Evolutionary conservation across 768 basidiomycete species (phyloP).

Genomic region (Lactarius pseudohatsudake): DNA sequence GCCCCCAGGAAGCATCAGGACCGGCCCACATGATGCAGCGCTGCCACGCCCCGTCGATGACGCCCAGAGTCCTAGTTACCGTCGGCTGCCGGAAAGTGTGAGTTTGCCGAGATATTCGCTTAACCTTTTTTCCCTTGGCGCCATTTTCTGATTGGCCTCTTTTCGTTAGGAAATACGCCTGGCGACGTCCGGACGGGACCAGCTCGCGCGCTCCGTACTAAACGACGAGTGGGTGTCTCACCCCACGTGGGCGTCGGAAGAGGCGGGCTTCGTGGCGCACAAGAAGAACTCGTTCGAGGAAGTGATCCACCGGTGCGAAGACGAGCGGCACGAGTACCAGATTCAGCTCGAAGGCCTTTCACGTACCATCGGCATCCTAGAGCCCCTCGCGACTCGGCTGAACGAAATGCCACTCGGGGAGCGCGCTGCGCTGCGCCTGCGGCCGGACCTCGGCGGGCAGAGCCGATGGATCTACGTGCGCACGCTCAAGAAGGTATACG

Average conservation of each 20-base stretch:
- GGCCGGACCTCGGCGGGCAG: constrained; percentile 84
- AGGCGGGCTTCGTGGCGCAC: constrained; percentile 89
- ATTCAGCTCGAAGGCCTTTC: constrained; percentile 90
- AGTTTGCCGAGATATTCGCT: constrained; percentile 38
- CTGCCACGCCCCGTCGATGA: constrained; percentile 79
- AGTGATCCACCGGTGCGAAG: constrained; percentile 93
- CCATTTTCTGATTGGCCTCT: constrained; percentile 11
- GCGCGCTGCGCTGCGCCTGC: constrained; percentile 74
- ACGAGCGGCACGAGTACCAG: constrained; percentile 97
- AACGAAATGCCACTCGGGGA: constrained; percentile 90
- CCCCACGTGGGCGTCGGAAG: constrained; percentile 97
- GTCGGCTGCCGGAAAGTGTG: constrained; percentile 83
- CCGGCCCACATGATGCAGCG: constrained; percentile 71
- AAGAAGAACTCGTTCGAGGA: constrained; percentile 98
- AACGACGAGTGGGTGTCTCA: constrained; percentile 99
- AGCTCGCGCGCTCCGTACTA: constrained; percentile 91
- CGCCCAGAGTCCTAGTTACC: constrained; percentile 92
- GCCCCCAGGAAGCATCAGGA: constrained; percentile 76
- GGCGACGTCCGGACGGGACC: constrained; percentile 92
- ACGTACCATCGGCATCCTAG: constrained; percentile 87
- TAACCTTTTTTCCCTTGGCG: constrained; percentile 9
- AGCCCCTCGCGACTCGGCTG: constrained; percentile 82
- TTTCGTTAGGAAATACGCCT: constrained; percentile 72
- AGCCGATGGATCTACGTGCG: constrained; percentile 88
- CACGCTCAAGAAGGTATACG: constrained; percentile 92